These are phyloP conservation scores for Phytophthora foliorum DNA, from an alignment of 352 stramenopile genomes.

Conservation along the genomic window DNA sequence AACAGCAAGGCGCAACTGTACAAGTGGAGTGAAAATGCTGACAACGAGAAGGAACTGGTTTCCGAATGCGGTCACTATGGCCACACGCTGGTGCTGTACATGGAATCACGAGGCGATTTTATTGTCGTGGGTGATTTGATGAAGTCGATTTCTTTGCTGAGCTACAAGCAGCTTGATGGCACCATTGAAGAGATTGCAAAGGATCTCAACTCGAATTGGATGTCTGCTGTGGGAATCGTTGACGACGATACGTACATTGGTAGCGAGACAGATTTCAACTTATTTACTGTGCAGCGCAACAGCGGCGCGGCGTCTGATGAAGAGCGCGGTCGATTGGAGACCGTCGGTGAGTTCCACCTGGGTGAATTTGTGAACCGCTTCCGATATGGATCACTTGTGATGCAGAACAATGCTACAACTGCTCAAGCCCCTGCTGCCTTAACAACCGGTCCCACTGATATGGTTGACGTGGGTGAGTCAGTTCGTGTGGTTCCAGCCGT, in stretches of 20 bases:
- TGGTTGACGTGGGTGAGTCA: slow-evolving; percentile 59
- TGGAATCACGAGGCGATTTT: slow-evolving; percentile 95
- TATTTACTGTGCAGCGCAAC: slow-evolving; percentile 96
- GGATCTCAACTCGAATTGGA: slow-evolving; percentile 98
- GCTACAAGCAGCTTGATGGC: slow-evolving; percentile 93
- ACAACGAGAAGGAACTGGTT: slow-evolving; percentile 92
- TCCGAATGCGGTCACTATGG: slow-evolving; percentile 96
- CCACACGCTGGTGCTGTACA: slow-evolving; percentile 96
- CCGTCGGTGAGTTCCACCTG: slow-evolving; percentile 94
- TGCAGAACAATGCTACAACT: slow-evolving; percentile 80
- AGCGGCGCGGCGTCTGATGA: slow-evolving; percentile 93
- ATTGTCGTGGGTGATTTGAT: slow-evolving; percentile 98
- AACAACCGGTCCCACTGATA: slow-evolving; percentile 36
- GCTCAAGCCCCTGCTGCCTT: slow-evolving; percentile 9
- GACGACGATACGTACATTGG: slow-evolving; percentile 97
- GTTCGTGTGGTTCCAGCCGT: slow-evolving; percentile 10
- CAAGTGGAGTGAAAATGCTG: slow-evolving; percentile 91
- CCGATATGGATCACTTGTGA: slow-evolving; percentile 95
- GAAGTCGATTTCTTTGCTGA: slow-evolving; percentile 96
- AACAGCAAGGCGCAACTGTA: slow-evolving; percentile 97
- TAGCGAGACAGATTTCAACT: slow-evolving; percentile 95
- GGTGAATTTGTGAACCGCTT: slow-evolving; percentile 98
- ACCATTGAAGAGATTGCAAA: slow-evolving; percentile 96
- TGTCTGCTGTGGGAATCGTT: slow-evolving; percentile 94
- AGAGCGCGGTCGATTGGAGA: slow-evolving; percentile 94